phyloP scores from a whole-genome alignment of 768 basidiomycete genomes.

The Pisolithus microcarpus region DNA sequence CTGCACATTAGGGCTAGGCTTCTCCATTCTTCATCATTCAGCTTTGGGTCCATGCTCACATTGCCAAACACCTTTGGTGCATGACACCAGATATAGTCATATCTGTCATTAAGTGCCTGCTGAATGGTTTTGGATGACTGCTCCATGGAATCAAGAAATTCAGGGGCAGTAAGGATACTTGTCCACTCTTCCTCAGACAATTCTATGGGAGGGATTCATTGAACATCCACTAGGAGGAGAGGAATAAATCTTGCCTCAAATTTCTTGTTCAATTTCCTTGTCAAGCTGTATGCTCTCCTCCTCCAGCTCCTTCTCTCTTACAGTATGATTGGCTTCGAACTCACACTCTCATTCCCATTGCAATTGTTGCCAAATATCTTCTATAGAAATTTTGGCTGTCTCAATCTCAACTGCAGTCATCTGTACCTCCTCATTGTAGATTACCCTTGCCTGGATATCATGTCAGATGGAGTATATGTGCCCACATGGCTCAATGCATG shows the following conservation, averaged over 20 bases:
- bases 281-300: constrained; percentile 76
- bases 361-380: constrained; percentile 69
- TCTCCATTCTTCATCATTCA: no score
- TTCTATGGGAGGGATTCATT: constrained; percentile 38
- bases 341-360: constrained; percentile 50
- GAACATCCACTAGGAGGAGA: constrained; percentile 1
- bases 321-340: constrained; percentile 57
- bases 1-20: no score
- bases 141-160: constrained; percentile 91
- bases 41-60: no score
- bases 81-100: constrained; percentile 80
- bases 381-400: constrained; percentile 46
- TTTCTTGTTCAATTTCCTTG: constrained; percentile 79
- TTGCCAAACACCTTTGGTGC: no score
- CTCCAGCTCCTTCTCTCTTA: constrained; percentile 71
- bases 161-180: constrained; percentile 78
- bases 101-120: constrained; percentile 87
- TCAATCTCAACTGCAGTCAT: constrained; percentile 62
- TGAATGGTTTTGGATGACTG: constrained; percentile 93
- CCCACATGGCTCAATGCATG: constrained; percentile 35
- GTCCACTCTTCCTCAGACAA: constrained; percentile 80
- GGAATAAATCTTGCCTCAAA: constrained; percentile 48
- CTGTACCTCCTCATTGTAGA: constrained; percentile 81
- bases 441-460: constrained; percentile 56
- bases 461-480: not conserved